Evolutionary conservation across 1,284 basidiomycete genomes (phyloP).

Genomic region (Veloporphyrellus conicus): DNA sequence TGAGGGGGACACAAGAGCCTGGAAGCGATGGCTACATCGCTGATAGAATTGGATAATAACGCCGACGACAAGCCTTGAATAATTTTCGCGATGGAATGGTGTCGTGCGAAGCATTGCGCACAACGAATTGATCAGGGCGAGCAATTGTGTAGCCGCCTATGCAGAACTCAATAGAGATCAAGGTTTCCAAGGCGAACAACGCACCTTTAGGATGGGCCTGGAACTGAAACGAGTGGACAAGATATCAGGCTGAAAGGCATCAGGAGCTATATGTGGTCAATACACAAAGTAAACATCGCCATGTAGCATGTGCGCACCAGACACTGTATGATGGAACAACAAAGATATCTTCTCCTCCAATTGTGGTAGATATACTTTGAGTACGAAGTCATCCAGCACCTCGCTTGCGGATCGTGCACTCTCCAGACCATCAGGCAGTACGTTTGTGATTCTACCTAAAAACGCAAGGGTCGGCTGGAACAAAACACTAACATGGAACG

Average conservation of each 20-base stretch:
- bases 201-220: conserved; percentile 77
- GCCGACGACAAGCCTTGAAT: conserved; percentile 90
- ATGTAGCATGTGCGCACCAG: conserved; percentile 46
- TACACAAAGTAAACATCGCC: neutral
- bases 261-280: conserved; percentile 51
- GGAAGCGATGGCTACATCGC: conserved; percentile 84
- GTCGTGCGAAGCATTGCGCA: conserved; percentile 90
- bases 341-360: conserved; percentile 91
- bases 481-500: conserved; percentile 91
- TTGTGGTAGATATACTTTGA: conserved; percentile 90
- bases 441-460: conserved; percentile 66
- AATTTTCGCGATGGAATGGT: conserved; percentile 95
- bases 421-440: conserved; percentile 73
- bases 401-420: conserved; percentile 67
- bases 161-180: conserved; percentile 10
- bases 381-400: conserved; percentile 90
- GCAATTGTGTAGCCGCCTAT: conserved; percentile 78
- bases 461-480: conserved; percentile 93
- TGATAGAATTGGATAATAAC: conserved; percentile 97
- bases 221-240: conserved; percentile 57
- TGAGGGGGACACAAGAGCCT: conserved; percentile 65
- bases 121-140: conserved; percentile 88
- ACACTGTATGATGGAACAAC: conserved; percentile 83
- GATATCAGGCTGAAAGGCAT: conserved; percentile 80
- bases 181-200: conserved; percentile 12